phyloP scores from a whole-genome alignment of 169 alveolate species.

The Babesia sp. region DNA sequence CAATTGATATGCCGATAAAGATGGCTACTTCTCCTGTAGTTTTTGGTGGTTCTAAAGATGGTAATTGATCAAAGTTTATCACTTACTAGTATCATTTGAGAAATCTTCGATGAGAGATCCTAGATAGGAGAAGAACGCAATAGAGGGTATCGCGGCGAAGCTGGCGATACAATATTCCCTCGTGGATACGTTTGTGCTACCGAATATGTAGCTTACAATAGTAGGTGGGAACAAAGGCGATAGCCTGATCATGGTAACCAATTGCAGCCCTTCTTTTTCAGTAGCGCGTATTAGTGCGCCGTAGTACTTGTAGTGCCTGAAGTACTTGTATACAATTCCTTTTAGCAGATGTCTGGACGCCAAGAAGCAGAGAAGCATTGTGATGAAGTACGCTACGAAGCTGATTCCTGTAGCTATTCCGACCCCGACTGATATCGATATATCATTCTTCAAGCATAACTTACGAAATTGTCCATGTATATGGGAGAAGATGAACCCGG shows the following conservation, averaged over 20 bases:
- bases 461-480: slow-evolving; percentile 42
- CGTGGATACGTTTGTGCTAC: slow-evolving; percentile 49
- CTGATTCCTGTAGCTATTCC: slow-evolving; percentile 13
- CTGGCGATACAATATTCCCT: slow-evolving; percentile 37
- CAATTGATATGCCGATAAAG: slow-evolving; percentile 12
- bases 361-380: slow-evolving; percentile 56
- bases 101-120: slow-evolving; percentile 55
- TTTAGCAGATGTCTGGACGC: slow-evolving; percentile 51
- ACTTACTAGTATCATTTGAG: slow-evolving; percentile 34
- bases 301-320: slow-evolving; percentile 50
- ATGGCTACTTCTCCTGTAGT: slow-evolving; percentile 12
- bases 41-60: slow-evolving; percentile 9
- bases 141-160: slow-evolving; percentile 52
- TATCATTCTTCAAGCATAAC: neutral
- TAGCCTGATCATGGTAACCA: slow-evolving; percentile 62
- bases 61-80: neutral
- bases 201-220: slow-evolving; percentile 61
- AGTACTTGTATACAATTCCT: slow-evolving; percentile 15
- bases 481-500: slow-evolving; percentile 62
- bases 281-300: slow-evolving; percentile 49
- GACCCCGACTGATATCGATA: slow-evolving; percentile 37
- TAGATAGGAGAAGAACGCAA: slow-evolving; percentile 40
- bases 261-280: slow-evolving; percentile 46
- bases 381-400: slow-evolving; percentile 50
- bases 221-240: slow-evolving; percentile 69